These are phyloP conservation scores for Gossypium bickii DNA, from an alignment of 345 rosid species.

Conservation along the genomic window DNA sequence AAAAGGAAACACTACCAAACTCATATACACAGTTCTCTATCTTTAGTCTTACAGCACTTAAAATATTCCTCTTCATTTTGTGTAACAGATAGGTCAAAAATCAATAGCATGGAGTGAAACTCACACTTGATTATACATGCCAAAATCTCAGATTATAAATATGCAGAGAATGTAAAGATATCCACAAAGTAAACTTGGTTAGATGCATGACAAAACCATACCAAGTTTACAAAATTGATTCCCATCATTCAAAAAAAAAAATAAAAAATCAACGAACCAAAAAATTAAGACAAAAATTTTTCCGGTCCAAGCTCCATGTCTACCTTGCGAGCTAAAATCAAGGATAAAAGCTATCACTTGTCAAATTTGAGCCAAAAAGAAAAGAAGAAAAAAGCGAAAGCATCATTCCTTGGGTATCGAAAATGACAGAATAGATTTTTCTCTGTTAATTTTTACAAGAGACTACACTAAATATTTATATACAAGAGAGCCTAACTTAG, in stretches of 20 bases:
- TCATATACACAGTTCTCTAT: too few relatives aligned
- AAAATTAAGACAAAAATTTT: too few relatives aligned
- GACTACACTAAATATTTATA: too few relatives aligned
- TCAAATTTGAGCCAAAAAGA: not conserved
- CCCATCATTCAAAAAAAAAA: not conserved
- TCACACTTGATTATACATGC: not conserved
- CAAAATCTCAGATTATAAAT: not conserved
- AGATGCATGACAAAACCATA: not conserved
- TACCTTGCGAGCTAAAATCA: not conserved
- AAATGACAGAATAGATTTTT: too few relatives aligned
- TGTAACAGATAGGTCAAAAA: not conserved
- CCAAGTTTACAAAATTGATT: not conserved
- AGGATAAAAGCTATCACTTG: not conserved
- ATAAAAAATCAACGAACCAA: too few relatives aligned
- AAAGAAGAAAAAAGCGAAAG: not conserved
- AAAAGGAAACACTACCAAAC: not conserved
- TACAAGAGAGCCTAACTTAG: too few relatives aligned
- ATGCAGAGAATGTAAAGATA: not conserved
- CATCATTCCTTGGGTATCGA: not conserved
- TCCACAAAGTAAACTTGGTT: conserved; percentile 6
- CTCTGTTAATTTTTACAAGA: too few relatives aligned
- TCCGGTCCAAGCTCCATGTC: not conserved
- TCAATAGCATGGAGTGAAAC: not conserved
- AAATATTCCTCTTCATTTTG: not conserved
- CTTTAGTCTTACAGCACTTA: too few relatives aligned